Evolutionary conservation across 2,329 filamentous ascomycete genomes (phyloP).

Genomic region (Microcyclospora tardicrescens): DNA sequence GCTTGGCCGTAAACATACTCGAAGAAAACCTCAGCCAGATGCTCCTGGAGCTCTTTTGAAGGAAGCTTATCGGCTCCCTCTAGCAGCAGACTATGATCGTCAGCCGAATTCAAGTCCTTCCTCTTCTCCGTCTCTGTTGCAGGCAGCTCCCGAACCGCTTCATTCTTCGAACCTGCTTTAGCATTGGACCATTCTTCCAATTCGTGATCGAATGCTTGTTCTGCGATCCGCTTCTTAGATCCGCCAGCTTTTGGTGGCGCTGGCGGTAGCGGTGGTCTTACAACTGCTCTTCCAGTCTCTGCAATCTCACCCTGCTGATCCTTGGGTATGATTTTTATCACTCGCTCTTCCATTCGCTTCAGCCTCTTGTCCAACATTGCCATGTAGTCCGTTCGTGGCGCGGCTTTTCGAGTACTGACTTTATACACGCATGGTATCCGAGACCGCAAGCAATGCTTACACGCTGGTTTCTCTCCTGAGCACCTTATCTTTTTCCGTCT

Average conservation of each 20-base stretch:
- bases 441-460: slow-evolving; percentile 87
- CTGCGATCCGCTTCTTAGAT: slow-evolving; percentile 65
- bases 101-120: slow-evolving; percentile 36
- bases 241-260: slow-evolving; percentile 40
- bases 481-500: slow-evolving; percentile 95
- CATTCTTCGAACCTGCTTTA: slow-evolving; percentile 11
- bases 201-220: slow-evolving; percentile 76
- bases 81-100: slow-evolving; percentile 63
- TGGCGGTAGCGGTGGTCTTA: slow-evolving; percentile 62
- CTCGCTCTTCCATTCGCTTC: slow-evolving; percentile 94
- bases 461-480: slow-evolving; percentile 92
- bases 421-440: slow-evolving; percentile 96
- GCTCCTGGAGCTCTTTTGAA: slow-evolving; percentile 76
- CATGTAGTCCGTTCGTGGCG: slow-evolving; percentile 95
- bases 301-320: slow-evolving; percentile 58
- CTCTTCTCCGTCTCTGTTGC: slow-evolving; percentile 5
- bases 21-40: slow-evolving; percentile 88
- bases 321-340: slow-evolving; percentile 90
- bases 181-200: slow-evolving; percentile 66
- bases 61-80: slow-evolving; percentile 78
- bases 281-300: slow-evolving; percentile 62
- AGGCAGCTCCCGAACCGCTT: slow-evolving; percentile 9
- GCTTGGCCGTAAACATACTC: slow-evolving; percentile 92
- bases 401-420: slow-evolving; percentile 84
- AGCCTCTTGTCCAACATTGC: slow-evolving; percentile 93